phyloP scores from a whole-genome alignment of 2,329 filamentous ascomycete genomes.

The Geosmithia putterillii region DNA sequence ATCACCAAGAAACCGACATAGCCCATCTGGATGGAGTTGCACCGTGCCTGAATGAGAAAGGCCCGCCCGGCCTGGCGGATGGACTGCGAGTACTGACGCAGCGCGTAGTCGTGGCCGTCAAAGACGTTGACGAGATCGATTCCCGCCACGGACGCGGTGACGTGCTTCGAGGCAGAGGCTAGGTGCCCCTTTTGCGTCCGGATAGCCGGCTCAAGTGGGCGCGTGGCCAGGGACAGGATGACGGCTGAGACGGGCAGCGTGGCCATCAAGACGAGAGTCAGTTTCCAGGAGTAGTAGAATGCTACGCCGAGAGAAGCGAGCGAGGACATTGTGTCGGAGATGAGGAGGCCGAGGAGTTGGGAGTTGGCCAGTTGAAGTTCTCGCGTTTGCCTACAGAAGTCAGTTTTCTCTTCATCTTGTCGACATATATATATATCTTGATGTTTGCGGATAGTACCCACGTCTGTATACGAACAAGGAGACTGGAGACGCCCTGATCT shows the following conservation, averaged over 20 bases:
- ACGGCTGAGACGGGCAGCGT: conserved; percentile 56
- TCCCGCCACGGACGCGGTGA: conserved; percentile 54
- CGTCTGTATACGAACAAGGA: conserved; percentile 64
- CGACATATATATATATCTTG: neutral
- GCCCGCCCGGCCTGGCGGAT: conserved; percentile 45
- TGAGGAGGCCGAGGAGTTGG: conserved; percentile 60
- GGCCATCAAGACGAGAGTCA: conserved; percentile 68
- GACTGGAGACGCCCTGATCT: conserved; percentile 56
- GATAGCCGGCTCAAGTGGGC: conserved; percentile 52
- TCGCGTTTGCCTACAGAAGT: conserved; percentile 53
- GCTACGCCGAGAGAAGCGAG: conserved; percentile 58
- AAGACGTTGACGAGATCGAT: conserved; percentile 84
- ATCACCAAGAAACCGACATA: conserved; percentile 64
- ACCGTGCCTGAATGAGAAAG: conserved; percentile 56
- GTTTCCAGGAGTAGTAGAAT: conserved; percentile 69
- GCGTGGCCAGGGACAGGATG: conserved; percentile 47
- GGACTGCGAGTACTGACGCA: conserved; percentile 47
- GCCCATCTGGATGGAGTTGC: conserved; percentile 60
- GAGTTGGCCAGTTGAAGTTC: conserved; percentile 75
- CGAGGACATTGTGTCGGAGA: conserved; percentile 53
- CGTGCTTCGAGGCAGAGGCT: conserved; percentile 57
- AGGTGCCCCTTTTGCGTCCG: conserved; percentile 56
- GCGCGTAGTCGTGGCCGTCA: conserved; percentile 62
- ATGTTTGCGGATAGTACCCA: conserved; percentile 32
- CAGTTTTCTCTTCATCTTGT: neutral